Base-by-base conservation (phyloP, 352 stramenopile genomes). In the Phytopythium oedochilum region DNA sequence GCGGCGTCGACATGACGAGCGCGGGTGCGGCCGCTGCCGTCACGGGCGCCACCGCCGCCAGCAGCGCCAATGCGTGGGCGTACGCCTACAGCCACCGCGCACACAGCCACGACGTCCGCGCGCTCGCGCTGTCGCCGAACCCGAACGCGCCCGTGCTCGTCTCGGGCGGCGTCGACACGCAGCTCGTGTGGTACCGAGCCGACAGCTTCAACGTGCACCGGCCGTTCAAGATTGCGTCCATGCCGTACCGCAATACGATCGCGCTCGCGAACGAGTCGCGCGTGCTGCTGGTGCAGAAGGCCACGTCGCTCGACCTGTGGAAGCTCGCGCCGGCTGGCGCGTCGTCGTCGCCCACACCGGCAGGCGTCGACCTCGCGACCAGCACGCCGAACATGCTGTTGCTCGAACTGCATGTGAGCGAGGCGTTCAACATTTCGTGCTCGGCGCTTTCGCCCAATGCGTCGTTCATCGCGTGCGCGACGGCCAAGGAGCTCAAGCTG, bases 151-250 rank as follows among this genome's bases (percentile, higher is more conserved):
- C 71, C 4, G 63, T 96, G 35, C 73, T 98, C 28, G 86, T 97
- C 18, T 97, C 88, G 15, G 92, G 88, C 26, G 90, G 94, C 48
- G 81, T 98, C 45, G 94, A 98, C 83, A 98, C 92, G 15, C 93
- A 97, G 70, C 62, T 98, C 8, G 95, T 96, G 44, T 96, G 85
- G 63, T 97, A 97, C 70, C 68, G 74, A 45, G 83, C 87, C 22
- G 62, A 75, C 39, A 85, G 77, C 34, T 98, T 98, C 65, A 77
- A 84, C 61, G 79, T 84, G 20, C 71, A 76, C 55, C 84, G 92
- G 2, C 91, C 94, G 8, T 77, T 68, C 63, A 96, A 96, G 61
- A 88, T 94, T 44, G 91, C 89, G 63, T 96, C 93, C 26, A 97
- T 91, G 75, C 80, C 85, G 48, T 80, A 92, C 64, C 78, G 66